A percentile compares a stretch with the other conserved stretches of the same genome.
These are phyloP conservation scores for Rubia tinctorum DNA, from an alignment of 305 asterid species.

Conservation along the genomic window DNA sequence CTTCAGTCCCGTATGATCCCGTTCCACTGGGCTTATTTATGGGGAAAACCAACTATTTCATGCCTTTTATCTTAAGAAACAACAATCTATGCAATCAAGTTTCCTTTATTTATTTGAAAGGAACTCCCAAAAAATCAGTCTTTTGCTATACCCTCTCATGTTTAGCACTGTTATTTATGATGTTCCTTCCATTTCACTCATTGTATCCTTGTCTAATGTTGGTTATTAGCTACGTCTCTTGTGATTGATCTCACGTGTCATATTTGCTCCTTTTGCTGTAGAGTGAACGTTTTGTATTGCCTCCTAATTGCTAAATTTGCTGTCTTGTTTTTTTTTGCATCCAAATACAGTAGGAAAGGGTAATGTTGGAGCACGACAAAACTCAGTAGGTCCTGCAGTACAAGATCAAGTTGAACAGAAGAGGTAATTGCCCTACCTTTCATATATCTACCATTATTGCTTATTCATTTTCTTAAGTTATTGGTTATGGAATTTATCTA, in stretches of 20 bases:
- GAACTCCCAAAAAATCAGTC: neutral
- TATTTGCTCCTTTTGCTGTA: neutral
- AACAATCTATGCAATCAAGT: neutral
- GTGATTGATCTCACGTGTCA: neutral
- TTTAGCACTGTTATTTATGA: neutral
- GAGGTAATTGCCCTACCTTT: slow-evolving; percentile 44
- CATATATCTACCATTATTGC: slow-evolving; percentile 9
- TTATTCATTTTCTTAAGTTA: slow-evolving; percentile 8
- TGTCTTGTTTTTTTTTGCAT: slow-evolving; percentile 8
- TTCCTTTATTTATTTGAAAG: neutral
- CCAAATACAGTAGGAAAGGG: slow-evolving; percentile 33
- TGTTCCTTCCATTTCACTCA: neutral
- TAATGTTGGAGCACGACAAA: slow-evolving; percentile 32
- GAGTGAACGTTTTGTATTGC: neutral
- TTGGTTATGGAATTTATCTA: neutral
- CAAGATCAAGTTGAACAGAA: slow-evolving; percentile 44
- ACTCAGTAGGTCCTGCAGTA: slow-evolving; percentile 24
- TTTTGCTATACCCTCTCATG: neutral
- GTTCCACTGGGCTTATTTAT: neutral
- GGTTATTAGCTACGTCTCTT: neutral
- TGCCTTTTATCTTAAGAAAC: neutral
- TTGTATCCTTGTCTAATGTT: neutral
- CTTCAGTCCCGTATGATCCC: neutral
- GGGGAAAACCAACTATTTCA: neutral
- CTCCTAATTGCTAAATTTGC: slow-evolving; percentile 10